These are phyloP conservation scores for Drechmeria coniospora DNA, from an alignment of 2,329 filamentous ascomycete genomes.

Conservation along the genomic window DNA sequence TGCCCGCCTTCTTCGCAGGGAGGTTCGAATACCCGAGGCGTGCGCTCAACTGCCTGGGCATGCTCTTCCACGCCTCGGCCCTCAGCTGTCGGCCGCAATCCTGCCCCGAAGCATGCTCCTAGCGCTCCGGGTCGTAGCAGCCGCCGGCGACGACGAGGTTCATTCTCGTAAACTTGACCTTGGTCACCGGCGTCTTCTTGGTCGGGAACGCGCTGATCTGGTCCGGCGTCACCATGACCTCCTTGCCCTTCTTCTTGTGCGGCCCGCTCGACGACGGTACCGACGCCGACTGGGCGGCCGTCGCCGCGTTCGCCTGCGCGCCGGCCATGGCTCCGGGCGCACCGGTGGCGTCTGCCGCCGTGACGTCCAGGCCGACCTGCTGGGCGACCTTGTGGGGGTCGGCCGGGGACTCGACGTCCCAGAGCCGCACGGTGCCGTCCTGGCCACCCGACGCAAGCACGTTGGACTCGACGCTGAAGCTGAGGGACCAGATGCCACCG, in stretches of 20 bases:
- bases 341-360: constrained; percentile 23
- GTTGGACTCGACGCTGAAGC: constrained; percentile 84
- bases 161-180: constrained; percentile 87
- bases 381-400: constrained; percentile 44
- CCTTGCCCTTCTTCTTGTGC: constrained; percentile 69
- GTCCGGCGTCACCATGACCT: constrained; percentile 78
- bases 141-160: constrained; percentile 83
- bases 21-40: too few species aligned
- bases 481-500: constrained; percentile 83
- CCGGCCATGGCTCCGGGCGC: constrained; percentile 8
- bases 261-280: constrained; percentile 14
- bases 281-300: constrained; percentile 13
- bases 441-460: constrained; percentile 82
- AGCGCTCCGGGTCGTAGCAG: constrained; percentile 42
- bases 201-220: constrained; percentile 92
- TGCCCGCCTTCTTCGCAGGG: too few species aligned
- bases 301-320: constrained; percentile 7
- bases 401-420: constrained; percentile 69
- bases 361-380: constrained; percentile 26
- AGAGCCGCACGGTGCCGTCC: constrained; percentile 83
- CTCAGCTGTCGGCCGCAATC: neutral
- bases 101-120: constrained; percentile 6
- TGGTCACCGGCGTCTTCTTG: constrained; percentile 90
- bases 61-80: neutral
- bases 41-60: neutral